Evolutionary conservation across 257 asterid species (phyloP), one percentile per base, ranked within the genome.

Genomic region (Osmanthus fragrans): DNA sequence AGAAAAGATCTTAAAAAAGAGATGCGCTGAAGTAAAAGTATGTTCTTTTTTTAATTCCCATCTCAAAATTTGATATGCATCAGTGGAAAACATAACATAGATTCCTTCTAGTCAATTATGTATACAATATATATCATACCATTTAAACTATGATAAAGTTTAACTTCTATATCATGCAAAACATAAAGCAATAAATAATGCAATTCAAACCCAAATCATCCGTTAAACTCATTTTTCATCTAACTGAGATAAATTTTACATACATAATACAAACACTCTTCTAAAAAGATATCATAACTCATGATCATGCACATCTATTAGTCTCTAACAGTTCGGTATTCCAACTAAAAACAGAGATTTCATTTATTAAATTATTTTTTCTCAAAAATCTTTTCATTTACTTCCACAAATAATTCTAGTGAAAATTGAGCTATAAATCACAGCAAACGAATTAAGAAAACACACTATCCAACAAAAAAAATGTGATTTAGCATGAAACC

Each of bases 81-180:
- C 9, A 18, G 10, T 2, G 3, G 36, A 68, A n/a, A 72, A 69
- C 13, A 32, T n/a, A 39, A 60, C 5, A 56, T 15, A 66, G 15
- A 47, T n/a, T 71, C 36, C 66, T 19, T 25, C 70, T 30, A 19
- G 33, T 7, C 54, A 72, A 82, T 72, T 30, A 40, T 56, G 74
- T 23, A 63, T 63, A 60, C 27, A 32, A 19, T 67, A 67, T 58
- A 71, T 64, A 73, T 13, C 65, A 10, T 66, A 42, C 11, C 40
- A n/a, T 68, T 25, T 2, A 56, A 11, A 72, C 5, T 23, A 45
- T 19, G 1, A 42, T 58, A 34, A 29, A 37, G 0, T 8, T 27
- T 8, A 51, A 30, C 51, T n/a, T 7, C 45, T 32, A 40, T 33
- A 71, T 15, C 18, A 72, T 12, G 13, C 39, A 66, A 42, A 70